Percentiles rank a stretch among this genome's conserved stretches.
These are phyloP conservation scores for Fusarium sp. DNA, from an alignment of 2,329 filamentous ascomycete genomes.

Conservation along the genomic window DNA sequence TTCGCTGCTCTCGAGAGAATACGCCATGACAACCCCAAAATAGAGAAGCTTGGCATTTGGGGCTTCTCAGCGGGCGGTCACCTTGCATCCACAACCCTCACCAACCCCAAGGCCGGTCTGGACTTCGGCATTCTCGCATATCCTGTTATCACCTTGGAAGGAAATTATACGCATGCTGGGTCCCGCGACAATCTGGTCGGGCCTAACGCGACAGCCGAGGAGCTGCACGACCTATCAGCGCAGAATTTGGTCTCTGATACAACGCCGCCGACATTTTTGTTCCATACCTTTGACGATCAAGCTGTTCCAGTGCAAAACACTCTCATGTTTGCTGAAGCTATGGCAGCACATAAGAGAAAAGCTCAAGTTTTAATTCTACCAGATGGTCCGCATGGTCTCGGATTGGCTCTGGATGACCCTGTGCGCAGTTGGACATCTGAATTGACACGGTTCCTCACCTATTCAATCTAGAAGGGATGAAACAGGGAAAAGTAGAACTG, in stretches of 20 bases:
- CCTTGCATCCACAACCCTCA: slow-evolving; percentile 18
- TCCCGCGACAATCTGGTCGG: slow-evolving; percentile 16
- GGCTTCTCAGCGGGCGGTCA: slow-evolving; percentile 25
- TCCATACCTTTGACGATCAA: slow-evolving; percentile 13
- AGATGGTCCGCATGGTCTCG: slow-evolving; percentile 8
- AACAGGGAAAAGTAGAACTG: fast-evolving
- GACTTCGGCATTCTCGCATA: slow-evolving; percentile 21
- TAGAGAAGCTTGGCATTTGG: slow-evolving; percentile 20
- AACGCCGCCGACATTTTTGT: slow-evolving; percentile 21
- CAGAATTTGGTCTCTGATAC: slow-evolving; percentile 11
- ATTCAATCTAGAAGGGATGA: background rate
- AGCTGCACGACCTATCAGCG: slow-evolving; percentile 4
- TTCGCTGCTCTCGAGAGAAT: slow-evolving; percentile 6
- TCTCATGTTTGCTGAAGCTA: slow-evolving; percentile 7
- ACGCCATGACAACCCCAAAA: background rate
- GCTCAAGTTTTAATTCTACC: slow-evolving; percentile 8
- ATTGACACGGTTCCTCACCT: slow-evolving; percentile 14
- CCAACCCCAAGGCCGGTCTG: slow-evolving; percentile 1
- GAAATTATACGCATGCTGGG: slow-evolving; percentile 3
- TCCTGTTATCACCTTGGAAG: slow-evolving; percentile 13
- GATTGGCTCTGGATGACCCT: slow-evolving; percentile 11
- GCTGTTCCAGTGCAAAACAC: slow-evolving; percentile 16
- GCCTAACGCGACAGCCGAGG: background rate
- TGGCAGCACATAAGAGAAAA: background rate
- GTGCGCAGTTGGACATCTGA: slow-evolving; percentile 13